Base-by-base conservation (phyloP, 352 stramenopile species). In the Phytophthora fragariaefolia region DNA sequence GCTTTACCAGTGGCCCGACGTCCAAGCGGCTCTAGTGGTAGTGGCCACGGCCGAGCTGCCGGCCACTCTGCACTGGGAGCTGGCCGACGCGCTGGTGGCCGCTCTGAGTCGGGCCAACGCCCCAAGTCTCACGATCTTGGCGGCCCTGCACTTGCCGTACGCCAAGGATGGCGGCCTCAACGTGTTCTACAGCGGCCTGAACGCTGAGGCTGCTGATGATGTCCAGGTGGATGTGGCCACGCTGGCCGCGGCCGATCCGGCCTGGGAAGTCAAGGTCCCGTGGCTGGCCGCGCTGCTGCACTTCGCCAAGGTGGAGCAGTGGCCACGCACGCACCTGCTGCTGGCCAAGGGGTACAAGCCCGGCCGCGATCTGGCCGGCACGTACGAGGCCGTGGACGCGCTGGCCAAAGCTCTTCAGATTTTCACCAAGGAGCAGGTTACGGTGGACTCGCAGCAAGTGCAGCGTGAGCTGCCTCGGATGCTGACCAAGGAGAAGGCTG, bases 321-420 rank as follows among this genome's bases (percentile, higher is more conserved):
- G 73, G 49, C 75, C 77, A 36, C 42, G 53, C 45, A 82, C 74
- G n/a, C 76, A 88, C 38, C 49, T 90, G 48, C 49, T 92, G 53
- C 60, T 90, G 15, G 69, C 72, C 27, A 92, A 92, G 49, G 83
- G 81, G 36, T 89, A 92, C 74, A 79, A 80, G 13, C 83, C 83
- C 3, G 80, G 83, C 23, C 80, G 77, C 40, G 66, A 89, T 26
- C 56, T 80, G 57, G 57, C 67, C 0, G 82, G 69, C 4, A 88
- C 76, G 2, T 79, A 85, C 17, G 83, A 91, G 38, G 82, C 80
- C 3, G 66, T 79, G 22, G 69, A 82, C 13, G 63, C 77, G n/a
- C 73, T 90, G 6, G 47, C 60, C 5, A 51, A 28, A 18, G 79
- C 79, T 9, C 54, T 90, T 40, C 58, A 73, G 34, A 23, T 66